Evolutionary conservation across 2,329 filamentous ascomycete species (phyloP), one percentile per base, ranked within the genome.

Genomic region (Penicillium aurantiogriseum): DNA sequence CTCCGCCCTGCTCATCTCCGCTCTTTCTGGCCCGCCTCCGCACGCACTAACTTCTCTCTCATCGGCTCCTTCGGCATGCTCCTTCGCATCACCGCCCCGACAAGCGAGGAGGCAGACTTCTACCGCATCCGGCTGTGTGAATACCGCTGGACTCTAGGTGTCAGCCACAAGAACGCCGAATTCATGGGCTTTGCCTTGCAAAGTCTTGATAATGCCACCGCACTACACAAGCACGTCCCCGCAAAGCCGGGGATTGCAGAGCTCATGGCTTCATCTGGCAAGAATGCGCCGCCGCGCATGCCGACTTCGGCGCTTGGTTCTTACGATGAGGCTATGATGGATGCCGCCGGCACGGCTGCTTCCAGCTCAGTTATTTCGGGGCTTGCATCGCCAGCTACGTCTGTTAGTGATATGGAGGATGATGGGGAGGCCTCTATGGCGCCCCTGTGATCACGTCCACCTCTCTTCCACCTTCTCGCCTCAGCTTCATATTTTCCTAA

Each of bases 21-120:
- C n/a, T 85, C 91, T 0, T 97, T 97, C 76, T 97, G 93, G 93
- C 77, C 78, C 27, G 76, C 76, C 5, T 73, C 76, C 0, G 74
- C 77, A 5, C 75, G 77, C 48, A 78, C 77, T 13, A 96, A 96
- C 75, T 97, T 97, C 76, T 92, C 93, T 0, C 82, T 97, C 11
- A 96, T 97, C 68, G 92, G 92, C 54, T 96, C 92, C 0, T 97
- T 97, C 72, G 93, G 92, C 4, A 90, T 90, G 15, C 80, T 97
- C 11, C 83, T 97, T 4, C 93, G 91, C 85, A 91, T 92, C 10
- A 96, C 92, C 0, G 90, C 90, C 0, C 91, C 91, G 0, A 91
- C 90, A 0, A 83, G 86, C 48, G 92, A 97, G 71, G 93, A 97
- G 74, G 91, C 90, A 0, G 91, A 94, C 33, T 97, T 96, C 82